Conservation (phyloP, 2,329 filamentous ascomycete species). For the Paraphaeosphaeria sporulosa region DNA sequence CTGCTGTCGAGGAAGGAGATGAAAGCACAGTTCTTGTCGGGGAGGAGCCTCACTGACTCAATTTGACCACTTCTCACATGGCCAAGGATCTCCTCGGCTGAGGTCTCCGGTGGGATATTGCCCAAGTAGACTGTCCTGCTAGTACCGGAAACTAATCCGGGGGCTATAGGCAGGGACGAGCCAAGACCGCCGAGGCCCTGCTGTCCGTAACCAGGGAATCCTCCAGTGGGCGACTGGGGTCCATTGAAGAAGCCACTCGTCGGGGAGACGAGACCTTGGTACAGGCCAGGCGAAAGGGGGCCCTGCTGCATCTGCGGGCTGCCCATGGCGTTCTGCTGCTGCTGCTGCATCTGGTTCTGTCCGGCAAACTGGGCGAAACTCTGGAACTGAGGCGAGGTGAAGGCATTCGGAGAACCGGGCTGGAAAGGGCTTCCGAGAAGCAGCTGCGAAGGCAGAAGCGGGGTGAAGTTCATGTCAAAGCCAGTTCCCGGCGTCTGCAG, state of each 20-base stretch:
- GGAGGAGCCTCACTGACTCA: conserved; percentile 94
- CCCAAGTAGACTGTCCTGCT: conserved; percentile 97
- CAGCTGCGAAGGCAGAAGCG: conserved; percentile 90
- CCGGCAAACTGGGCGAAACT: conserved; percentile 73
- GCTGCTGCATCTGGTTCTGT: conserved; percentile 66
- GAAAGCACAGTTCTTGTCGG: conserved; percentile 99
- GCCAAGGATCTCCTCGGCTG: conserved; percentile 93
- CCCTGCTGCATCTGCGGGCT: conserved; percentile 75
- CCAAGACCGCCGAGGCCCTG: conserved; percentile 70
- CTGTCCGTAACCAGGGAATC: conserved; percentile 70
- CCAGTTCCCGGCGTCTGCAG: conserved; percentile 86
- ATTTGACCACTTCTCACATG: conserved; percentile 98
- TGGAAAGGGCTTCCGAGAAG: conserved; percentile 97
- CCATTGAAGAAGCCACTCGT: conserved; percentile 82
- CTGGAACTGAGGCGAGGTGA: conserved; percentile 91
- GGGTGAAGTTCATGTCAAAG: conserved; percentile 98
- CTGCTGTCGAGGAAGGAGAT: conserved; percentile 98
- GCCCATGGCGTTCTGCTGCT: conserved; percentile 67
- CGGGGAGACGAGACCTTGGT: conserved; percentile 85
- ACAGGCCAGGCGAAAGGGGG: conserved; percentile 79
- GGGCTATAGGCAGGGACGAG: conserved; percentile 76
- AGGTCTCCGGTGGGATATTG: conserved; percentile 97
- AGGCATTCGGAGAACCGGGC: conserved; percentile 88
- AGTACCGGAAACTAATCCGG: conserved; percentile 85
- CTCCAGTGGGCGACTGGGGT: conserved; percentile 84